phyloP scores from a whole-genome alignment of 805 yeast genomes.

The Barnettozyma californica region DNA sequence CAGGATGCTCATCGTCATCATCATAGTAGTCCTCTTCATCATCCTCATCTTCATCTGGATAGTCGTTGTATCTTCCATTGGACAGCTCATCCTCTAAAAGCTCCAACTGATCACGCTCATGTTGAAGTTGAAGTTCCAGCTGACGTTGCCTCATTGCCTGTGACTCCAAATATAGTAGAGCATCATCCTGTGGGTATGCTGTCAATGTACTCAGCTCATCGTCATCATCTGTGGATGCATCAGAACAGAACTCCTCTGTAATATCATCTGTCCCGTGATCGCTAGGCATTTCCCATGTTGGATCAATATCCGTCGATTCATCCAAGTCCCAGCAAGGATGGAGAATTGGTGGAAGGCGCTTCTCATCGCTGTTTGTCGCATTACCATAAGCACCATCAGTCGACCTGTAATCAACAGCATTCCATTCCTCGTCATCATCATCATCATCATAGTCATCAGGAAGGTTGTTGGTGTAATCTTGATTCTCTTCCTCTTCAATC shows the following conservation, averaged over 20 bases:
- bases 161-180: slow-evolving; percentile 1
- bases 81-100: slow-evolving; percentile 4
- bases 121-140: slow-evolving; percentile 4
- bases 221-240: slow-evolving; percentile 13
- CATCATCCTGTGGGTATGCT: neutral
- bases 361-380: neutral
- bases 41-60: neutral
- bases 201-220: neutral
- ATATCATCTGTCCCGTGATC: slow-evolving; percentile 3
- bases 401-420: slow-evolving; percentile 18
- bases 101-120: slow-evolving; percentile 7
- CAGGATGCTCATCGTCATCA: slow-evolving; percentile 19
- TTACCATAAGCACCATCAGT: slow-evolving; percentile 15
- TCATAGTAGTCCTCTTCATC: neutral
- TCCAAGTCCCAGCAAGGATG: slow-evolving; percentile 13
- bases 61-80: neutral
- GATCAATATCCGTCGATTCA: slow-evolving; percentile 11
- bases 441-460: slow-evolving; percentile 19
- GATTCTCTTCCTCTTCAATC: slow-evolving; percentile 26
- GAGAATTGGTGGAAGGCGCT: neutral
- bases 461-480: slow-evolving; percentile 23
- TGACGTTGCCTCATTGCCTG: slow-evolving; percentile 3
- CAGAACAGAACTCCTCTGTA: slow-evolving; percentile 7
- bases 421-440: slow-evolving; percentile 10
- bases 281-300: neutral